Evolutionary conservation across 2,329 filamentous ascomycete genomes (phyloP).

Genomic region (Apiospora phragmitis): DNA sequence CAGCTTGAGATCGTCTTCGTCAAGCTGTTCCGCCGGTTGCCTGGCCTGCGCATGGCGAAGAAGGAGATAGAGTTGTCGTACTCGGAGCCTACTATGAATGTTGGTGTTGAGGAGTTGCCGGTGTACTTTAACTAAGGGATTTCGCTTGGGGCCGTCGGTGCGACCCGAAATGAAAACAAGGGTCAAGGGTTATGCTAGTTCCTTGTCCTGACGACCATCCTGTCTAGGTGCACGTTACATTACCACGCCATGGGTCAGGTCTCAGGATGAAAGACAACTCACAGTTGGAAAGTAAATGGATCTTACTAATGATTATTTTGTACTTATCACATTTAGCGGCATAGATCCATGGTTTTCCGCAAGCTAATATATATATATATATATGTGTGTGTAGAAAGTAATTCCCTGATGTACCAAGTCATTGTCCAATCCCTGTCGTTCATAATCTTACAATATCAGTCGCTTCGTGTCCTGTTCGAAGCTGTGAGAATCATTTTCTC

Average conservation of each 20-base stretch:
- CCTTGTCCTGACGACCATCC: too few relatives aligned
- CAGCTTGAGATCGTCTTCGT: constrained; percentile 16
- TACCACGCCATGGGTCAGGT: too few relatives aligned
- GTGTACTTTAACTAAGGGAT: neutral
- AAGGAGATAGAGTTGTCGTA: constrained; percentile 4
- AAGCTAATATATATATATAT: too few relatives aligned
- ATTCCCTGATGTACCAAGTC: too few relatives aligned
- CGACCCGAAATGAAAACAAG: too few relatives aligned
- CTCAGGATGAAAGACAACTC: fast-evolving
- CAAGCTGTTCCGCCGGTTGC: constrained; percentile 16
- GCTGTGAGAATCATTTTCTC: neutral
- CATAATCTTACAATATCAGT: neutral
- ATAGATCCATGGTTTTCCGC: neutral
- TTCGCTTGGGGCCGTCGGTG: neutral
- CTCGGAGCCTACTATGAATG: constrained; percentile 8
- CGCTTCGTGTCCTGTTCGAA: neutral
- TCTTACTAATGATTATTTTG: neutral
- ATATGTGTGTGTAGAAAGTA: too few relatives aligned
- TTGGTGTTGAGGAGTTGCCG: constrained; percentile 15
- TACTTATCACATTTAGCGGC: too few relatives aligned
- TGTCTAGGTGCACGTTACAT: too few relatives aligned
- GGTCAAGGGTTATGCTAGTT: neutral
- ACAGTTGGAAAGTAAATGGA: neutral
- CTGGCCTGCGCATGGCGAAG: constrained; percentile 11
- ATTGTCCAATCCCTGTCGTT: neutral